These are phyloP conservation scores for Melaleuca quinquenervia DNA, from an alignment of 345 rosid species.

Conservation along the genomic window DNA sequence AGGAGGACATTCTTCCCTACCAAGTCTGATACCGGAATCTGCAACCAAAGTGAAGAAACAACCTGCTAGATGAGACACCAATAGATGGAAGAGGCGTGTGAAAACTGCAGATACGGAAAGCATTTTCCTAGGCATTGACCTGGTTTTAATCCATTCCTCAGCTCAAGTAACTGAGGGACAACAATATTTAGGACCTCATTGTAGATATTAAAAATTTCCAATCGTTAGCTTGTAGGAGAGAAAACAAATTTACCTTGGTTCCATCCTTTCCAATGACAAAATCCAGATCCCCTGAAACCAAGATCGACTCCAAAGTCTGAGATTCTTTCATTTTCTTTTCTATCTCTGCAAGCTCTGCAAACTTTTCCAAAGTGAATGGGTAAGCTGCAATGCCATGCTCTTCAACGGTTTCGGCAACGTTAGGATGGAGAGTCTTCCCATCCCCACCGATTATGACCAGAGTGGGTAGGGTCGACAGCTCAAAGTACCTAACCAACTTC, in stretches of 20 bases:
- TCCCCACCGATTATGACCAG: conserved; percentile 7
- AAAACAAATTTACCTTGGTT: background rate
- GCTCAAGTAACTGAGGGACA: background rate
- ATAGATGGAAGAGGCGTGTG: background rate
- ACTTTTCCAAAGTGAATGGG: conserved; percentile 13
- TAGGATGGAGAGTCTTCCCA: conserved; percentile 7
- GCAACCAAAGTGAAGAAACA: background rate
- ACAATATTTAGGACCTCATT: background rate
- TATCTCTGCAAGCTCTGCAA: conserved; percentile 13
- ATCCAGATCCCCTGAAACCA: conserved; percentile 10
- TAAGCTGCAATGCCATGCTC: conserved; percentile 8
- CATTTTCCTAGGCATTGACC: background rate
- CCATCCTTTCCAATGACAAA: conserved; percentile 13
- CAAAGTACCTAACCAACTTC: conserved; percentile 4
- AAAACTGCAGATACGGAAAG: background rate
- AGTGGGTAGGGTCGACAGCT: conserved; percentile 4
- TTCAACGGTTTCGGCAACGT: background rate
- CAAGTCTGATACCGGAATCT: conserved; percentile 25
- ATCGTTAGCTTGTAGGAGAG: background rate
- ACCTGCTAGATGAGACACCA: background rate
- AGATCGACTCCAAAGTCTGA: conserved; percentile 13
- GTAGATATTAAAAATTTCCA: background rate
- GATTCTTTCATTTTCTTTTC: conserved; percentile 7
- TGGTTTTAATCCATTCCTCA: background rate
- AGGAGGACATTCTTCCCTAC: conserved; percentile 32